Evolutionary conservation across 164 flowering plant species (phyloP).

Genomic region (Saururus chinensis): DNA sequence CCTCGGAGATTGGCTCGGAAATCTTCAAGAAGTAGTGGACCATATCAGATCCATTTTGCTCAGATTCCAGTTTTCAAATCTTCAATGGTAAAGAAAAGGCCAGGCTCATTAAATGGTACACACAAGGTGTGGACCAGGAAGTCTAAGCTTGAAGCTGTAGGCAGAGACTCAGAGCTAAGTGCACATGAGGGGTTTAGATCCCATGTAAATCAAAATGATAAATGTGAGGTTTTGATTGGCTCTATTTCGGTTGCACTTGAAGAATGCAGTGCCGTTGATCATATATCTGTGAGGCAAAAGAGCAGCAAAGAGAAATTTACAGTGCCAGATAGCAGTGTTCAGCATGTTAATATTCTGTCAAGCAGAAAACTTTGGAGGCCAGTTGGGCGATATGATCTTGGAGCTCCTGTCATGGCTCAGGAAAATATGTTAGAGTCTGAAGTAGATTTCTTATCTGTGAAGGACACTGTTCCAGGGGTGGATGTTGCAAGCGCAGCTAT

Average conservation of each 20-base stretch:
- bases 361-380: slow-evolving; percentile 52
- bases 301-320: slow-evolving; percentile 19
- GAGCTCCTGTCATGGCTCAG: slow-evolving; percentile 13
- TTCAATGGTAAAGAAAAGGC: slow-evolving; percentile 30
- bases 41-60: slow-evolving; percentile 32
- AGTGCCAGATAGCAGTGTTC: slow-evolving; percentile 21
- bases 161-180: slow-evolving; percentile 11
- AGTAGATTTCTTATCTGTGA: slow-evolving; percentile 3
- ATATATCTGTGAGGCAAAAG: slow-evolving; percentile 16
- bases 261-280: slow-evolving; percentile 13
- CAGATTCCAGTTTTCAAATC: slow-evolving; percentile 27
- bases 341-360: slow-evolving; percentile 15
- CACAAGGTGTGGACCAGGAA: slow-evolving; percentile 65
- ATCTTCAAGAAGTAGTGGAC: slow-evolving; percentile 16
- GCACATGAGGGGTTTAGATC: slow-evolving; percentile 14
- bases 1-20: slow-evolving; percentile 20
- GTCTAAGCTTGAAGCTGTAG: slow-evolving; percentile 28
- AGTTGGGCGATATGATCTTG: slow-evolving; percentile 35
- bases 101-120: slow-evolving; percentile 17
- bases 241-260: slow-evolving; percentile 56
- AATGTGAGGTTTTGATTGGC: slow-evolving; percentile 60
- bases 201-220: slow-evolving; percentile 20
- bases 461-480: slow-evolving; percentile 1
- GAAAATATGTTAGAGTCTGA: slow-evolving; percentile 19
- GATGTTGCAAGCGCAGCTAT: slow-evolving; percentile 13